phyloP scores from a whole-genome alignment of 164 flowering plant genomes.

The Dillenia suffruticosa region DNA sequence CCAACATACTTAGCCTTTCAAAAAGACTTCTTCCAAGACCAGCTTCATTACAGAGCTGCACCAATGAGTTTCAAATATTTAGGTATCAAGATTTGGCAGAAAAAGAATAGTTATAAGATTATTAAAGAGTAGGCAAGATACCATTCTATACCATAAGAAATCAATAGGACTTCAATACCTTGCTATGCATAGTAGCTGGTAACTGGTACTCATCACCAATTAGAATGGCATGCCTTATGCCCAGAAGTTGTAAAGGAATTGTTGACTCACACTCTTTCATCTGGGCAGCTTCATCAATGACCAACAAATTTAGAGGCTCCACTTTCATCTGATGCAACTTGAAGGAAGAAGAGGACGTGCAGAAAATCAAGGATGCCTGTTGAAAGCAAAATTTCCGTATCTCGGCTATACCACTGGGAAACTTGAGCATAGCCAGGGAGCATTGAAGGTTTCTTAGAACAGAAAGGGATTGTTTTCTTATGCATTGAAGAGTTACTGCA shows the following conservation, averaged over 20 bases:
- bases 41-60: slow-evolving; percentile 32
- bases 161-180: slow-evolving; percentile 17
- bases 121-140: too few species aligned
- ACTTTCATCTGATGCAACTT: slow-evolving; percentile 12
- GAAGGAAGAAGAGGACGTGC: slow-evolving; percentile 41
- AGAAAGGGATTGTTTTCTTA: slow-evolving; percentile 12
- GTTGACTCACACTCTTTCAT: slow-evolving; percentile 53
- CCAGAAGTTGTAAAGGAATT: slow-evolving; percentile 41
- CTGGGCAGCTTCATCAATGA: slow-evolving; percentile 62
- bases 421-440: slow-evolving; percentile 21
- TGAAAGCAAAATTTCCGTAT: slow-evolving; percentile 20
- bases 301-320: slow-evolving; percentile 20
- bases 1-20: slow-evolving; percentile 32
- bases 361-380: slow-evolving; percentile 32
- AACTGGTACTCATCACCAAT: slow-evolving; percentile 55
- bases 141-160: not conserved
- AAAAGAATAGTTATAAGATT: not conserved
- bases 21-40: slow-evolving; percentile 54
- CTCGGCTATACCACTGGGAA: slow-evolving; percentile 17
- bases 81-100: not conserved
- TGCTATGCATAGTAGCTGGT: slow-evolving; percentile 50
- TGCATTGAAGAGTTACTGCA: not conserved
- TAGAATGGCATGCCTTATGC: slow-evolving; percentile 37
- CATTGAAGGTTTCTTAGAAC: slow-evolving; percentile 21
- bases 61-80: not conserved